Evolutionary conservation across 441 rosid genomes (phyloP).

Genomic region (Monsonia emarginata): DNA sequence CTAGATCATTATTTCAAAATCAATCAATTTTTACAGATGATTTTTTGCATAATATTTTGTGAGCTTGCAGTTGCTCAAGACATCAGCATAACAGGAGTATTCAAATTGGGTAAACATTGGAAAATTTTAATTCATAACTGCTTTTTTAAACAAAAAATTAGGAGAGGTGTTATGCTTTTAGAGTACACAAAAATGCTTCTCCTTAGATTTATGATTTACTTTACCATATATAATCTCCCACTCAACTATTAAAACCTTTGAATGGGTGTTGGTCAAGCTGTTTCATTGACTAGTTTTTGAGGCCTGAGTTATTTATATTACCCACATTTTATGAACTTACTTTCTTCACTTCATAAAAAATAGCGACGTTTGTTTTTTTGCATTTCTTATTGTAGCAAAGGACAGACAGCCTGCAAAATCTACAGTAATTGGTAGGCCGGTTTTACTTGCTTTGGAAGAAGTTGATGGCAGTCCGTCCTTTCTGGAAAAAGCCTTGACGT

Average conservation of each 20-base stretch:
- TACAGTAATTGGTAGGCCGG: conserved; percentile 65
- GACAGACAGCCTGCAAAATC: conserved; percentile 51
- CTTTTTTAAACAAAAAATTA: background rate
- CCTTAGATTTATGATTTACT: background rate
- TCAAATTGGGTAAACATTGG: background rate
- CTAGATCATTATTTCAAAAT: background rate
- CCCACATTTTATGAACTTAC: conserved; percentile 1
- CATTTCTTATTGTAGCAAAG: conserved; percentile 33
- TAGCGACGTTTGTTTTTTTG: conserved; percentile 19
- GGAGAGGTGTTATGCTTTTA: background rate
- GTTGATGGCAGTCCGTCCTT: conserved; percentile 96
- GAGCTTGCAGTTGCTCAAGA: background rate
- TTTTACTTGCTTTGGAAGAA: conserved; percentile 90
- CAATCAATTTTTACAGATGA: background rate
- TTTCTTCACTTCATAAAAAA: background rate
- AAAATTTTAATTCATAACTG: background rate
- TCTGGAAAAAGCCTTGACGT: conserved; percentile 90
- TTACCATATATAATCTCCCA: background rate
- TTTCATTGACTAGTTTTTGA: background rate
- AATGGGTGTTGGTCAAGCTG: background rate
- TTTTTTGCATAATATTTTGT: conserved; percentile 6
- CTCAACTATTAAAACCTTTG: background rate
- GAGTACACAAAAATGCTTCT: background rate
- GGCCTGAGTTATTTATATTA: conserved; percentile 3
- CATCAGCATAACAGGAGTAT: background rate